Conservation (phyloP, 2,329 filamentous ascomycete genomes). For the Talaromyces marneffei region DNA sequence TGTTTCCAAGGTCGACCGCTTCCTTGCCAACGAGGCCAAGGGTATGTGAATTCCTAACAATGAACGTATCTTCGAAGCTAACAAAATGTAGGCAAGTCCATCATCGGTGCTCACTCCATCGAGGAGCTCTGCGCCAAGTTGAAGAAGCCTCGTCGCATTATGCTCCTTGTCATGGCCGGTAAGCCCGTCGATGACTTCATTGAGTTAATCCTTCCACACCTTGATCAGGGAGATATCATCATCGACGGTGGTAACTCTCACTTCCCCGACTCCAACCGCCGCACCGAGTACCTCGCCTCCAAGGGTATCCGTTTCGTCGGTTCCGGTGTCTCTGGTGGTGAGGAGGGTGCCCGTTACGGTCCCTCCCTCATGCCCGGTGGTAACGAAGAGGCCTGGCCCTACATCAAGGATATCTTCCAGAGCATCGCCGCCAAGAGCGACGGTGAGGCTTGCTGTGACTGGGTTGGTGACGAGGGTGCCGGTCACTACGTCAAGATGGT, state of each 20-base stretch:
- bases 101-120: conserved; percentile 86
- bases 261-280: conserved; percentile 98
- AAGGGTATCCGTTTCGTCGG: conserved; percentile 97
- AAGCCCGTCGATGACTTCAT: conserved; percentile 99
- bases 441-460: conserved; percentile 96
- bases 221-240: conserved; percentile 85
- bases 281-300: conserved; percentile 74
- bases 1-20: conserved; percentile 93
- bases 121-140: conserved; percentile 95
- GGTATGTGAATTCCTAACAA: conserved; percentile 40
- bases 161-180: conserved; percentile 98
- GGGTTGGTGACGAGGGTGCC: conserved; percentile 98
- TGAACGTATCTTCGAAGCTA: background rate
- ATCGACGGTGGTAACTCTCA: conserved; percentile 99
- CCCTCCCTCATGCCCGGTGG: conserved; percentile 98
- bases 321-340: conserved; percentile 95
- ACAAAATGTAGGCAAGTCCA: conserved; percentile 66
- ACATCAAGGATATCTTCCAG: conserved; percentile 99
- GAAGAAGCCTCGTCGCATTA: conserved; percentile 93
- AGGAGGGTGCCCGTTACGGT: conserved; percentile 97
- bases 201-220: conserved; percentile 78
- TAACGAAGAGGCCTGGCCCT: conserved; percentile 94
- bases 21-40: conserved; percentile 86
- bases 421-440: conserved; percentile 96
- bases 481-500: conserved; percentile 99